Percentiles rank a stretch among this genome's conserved stretches.
Evolutionary conservation across 2,329 filamentous ascomycete genomes (phyloP).

Genomic region (Stagonosporopsis chrysanthemi): DNA sequence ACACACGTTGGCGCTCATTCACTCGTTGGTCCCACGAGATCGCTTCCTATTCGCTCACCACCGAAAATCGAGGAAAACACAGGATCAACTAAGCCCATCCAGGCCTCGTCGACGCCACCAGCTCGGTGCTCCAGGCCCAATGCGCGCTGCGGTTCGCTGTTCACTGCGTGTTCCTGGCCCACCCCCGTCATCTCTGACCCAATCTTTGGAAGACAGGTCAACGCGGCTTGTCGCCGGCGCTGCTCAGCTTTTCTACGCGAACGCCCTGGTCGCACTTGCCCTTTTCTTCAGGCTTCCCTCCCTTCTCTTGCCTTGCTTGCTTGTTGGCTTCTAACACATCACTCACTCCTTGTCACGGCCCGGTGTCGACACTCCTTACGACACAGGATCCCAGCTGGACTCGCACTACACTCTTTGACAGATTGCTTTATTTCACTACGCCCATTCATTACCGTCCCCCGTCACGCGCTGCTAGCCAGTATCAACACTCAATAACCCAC

Average conservation of each 20-base stretch:
- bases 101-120: slow-evolving; percentile 11
- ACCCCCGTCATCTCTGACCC: slow-evolving; percentile 31
- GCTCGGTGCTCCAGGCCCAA: slow-evolving; percentile 11
- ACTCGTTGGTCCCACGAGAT: slow-evolving; percentile 17
- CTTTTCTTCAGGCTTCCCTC: slow-evolving; percentile 36
- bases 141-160: slow-evolving; percentile 29
- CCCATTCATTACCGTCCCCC: slow-evolving; percentile 27
- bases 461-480: slow-evolving; percentile 41
- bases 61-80: slow-evolving; percentile 23
- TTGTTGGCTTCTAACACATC: slow-evolving; percentile 34
- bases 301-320: slow-evolving; percentile 37
- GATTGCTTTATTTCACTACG: slow-evolving; percentile 34
- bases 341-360: slow-evolving; percentile 41
- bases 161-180: slow-evolving; percentile 27
- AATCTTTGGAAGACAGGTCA: slow-evolving; percentile 39
- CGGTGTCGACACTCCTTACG: slow-evolving; percentile 52
- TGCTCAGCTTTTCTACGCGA: slow-evolving; percentile 23
- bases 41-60: slow-evolving; percentile 23
- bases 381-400: slow-evolving; percentile 38
- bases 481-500: slow-evolving; percentile 21
- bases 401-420: slow-evolving; percentile 49
- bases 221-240: slow-evolving; percentile 29
- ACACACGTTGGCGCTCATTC: slow-evolving; percentile 36
- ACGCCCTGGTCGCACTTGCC: slow-evolving; percentile 23
- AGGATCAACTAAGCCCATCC: slow-evolving; percentile 25